Conservation (phyloP, 1,284 basidiomycete species). For the Leccinum fallax region DNA sequence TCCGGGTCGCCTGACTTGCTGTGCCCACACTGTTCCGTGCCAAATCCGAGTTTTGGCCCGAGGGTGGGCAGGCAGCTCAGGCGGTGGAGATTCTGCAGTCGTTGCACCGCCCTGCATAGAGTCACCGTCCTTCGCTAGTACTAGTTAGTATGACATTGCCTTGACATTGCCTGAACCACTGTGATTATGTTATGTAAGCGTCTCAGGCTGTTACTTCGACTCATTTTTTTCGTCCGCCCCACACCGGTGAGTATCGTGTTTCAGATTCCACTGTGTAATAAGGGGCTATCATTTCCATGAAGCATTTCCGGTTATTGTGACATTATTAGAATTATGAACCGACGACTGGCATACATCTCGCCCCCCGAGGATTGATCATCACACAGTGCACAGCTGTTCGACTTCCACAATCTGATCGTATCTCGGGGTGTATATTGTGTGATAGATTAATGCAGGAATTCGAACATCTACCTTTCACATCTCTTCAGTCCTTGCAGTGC, state of each 20-base stretch:
- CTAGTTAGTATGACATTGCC: too few species aligned
- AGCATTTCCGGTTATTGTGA: not conserved
- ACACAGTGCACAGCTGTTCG: not conserved
- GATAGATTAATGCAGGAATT: not conserved
- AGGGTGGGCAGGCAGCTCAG: not conserved
- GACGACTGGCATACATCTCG: not conserved
- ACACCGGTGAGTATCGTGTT: not conserved
- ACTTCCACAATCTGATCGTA: slow-evolving; percentile 12
- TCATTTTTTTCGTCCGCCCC: too few species aligned
- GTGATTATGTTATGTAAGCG: too few species aligned
- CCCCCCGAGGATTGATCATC: not conserved
- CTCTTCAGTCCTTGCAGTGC: not conserved
- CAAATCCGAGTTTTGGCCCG: not conserved
- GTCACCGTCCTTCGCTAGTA: too few species aligned
- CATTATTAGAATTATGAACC: not conserved
- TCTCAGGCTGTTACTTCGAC: too few species aligned
- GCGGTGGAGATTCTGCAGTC: not conserved
- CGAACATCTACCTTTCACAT: not conserved
- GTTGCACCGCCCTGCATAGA: not conserved
- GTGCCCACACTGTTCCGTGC: not conserved
- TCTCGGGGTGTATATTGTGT: not conserved
- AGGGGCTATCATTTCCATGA: not conserved
- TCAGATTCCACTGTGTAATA: not conserved
- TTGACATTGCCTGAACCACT: too few species aligned
- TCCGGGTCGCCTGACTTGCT: not conserved